A percentile compares a stretch with the other conserved stretches of the same genome.
phyloP scores from a whole-genome alignment of 768 basidiomycete genomes.

The Coprinopsis cinerea region DNA sequence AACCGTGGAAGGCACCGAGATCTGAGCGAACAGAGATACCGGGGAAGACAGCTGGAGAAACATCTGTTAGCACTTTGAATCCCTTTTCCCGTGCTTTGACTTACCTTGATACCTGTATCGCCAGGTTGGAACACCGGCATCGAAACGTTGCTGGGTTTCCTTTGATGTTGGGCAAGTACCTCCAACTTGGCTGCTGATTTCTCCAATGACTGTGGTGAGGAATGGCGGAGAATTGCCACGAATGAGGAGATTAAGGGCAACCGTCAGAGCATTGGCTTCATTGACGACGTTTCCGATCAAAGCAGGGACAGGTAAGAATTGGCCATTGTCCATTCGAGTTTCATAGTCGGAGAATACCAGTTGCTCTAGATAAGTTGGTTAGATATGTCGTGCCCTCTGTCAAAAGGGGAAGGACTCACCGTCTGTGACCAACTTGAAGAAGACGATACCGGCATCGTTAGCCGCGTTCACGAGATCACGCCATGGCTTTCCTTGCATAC shows the following conservation, averaged over 20 bases:
- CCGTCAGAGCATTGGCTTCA: constrained; percentile 31
- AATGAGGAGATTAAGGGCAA: constrained; percentile 21
- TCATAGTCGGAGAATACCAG: constrained; percentile 27
- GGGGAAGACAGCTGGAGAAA: constrained; percentile 27
- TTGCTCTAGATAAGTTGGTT: constrained; percentile 10
- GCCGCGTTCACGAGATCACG: constrained; percentile 25
- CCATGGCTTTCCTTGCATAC: constrained; percentile 30
- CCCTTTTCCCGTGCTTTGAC: not conserved
- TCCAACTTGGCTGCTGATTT: constrained; percentile 24
- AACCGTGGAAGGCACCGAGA: constrained; percentile 32
- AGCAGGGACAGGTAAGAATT: constrained; percentile 25
- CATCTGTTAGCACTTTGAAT: not conserved
- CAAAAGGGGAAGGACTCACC: constrained; percentile 17
- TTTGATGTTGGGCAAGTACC: constrained; percentile 28
- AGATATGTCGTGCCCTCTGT: too few species aligned
- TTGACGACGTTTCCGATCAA: constrained; percentile 26
- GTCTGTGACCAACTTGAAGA: constrained; percentile 26
- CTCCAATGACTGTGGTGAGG: constrained; percentile 24
- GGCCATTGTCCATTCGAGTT: constrained; percentile 20
- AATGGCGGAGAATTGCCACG: constrained; percentile 23
- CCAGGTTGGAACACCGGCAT: constrained; percentile 25
- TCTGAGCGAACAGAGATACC: constrained; percentile 28
- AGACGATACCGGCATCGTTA: constrained; percentile 22
- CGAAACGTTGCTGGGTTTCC: constrained; percentile 21
- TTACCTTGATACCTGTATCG: constrained; percentile 25